phyloP scores from a whole-genome alignment of 805 yeast genomes.

The Candida chilensis region DNA sequence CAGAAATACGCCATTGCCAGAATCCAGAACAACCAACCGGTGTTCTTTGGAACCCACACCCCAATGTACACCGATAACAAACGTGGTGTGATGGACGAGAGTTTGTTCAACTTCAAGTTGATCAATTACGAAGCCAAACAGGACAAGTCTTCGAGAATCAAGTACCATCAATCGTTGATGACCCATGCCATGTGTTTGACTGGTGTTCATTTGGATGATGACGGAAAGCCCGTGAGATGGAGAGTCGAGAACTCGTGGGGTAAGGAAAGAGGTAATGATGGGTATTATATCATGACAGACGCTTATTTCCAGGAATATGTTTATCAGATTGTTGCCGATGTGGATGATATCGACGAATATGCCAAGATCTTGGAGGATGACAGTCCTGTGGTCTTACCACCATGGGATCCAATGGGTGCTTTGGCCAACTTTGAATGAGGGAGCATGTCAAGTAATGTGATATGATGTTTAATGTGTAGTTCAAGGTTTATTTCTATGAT shows the following conservation, averaged over 20 bases:
- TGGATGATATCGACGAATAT: constrained; percentile 34
- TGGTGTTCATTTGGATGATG: constrained; percentile 65
- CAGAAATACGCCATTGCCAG: constrained; percentile 57
- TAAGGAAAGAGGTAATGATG: constrained; percentile 54
- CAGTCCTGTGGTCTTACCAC: constrained; percentile 48
- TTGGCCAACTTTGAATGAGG: constrained; percentile 32
- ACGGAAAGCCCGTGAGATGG: constrained; percentile 56
- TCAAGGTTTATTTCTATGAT: no score
- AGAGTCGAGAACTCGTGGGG: constrained; percentile 80
- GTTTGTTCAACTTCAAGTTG: constrained; percentile 57
- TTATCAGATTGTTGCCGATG: constrained; percentile 59
- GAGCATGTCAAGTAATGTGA: no score
- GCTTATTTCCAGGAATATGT: constrained; percentile 69
- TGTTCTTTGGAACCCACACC: constrained; percentile 87
- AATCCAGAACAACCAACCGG: constrained; percentile 66
- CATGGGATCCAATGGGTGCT: constrained; percentile 80
- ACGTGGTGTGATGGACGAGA: constrained; percentile 66
- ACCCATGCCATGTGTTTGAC: constrained; percentile 88
- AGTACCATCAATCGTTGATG: constrained; percentile 67
- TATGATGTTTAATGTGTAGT: no score
- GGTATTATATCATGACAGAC: constrained; percentile 65
- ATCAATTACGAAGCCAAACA: constrained; percentile 41
- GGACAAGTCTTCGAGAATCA: constrained; percentile 59
- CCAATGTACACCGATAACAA: constrained; percentile 60
- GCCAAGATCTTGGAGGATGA: constrained; percentile 28